Percentiles rank a stretch among this genome's conserved stretches.
Conservation (phyloP, 1,284 basidiomycete genomes). For the Rhodotorula mucilaginosa region DNA sequence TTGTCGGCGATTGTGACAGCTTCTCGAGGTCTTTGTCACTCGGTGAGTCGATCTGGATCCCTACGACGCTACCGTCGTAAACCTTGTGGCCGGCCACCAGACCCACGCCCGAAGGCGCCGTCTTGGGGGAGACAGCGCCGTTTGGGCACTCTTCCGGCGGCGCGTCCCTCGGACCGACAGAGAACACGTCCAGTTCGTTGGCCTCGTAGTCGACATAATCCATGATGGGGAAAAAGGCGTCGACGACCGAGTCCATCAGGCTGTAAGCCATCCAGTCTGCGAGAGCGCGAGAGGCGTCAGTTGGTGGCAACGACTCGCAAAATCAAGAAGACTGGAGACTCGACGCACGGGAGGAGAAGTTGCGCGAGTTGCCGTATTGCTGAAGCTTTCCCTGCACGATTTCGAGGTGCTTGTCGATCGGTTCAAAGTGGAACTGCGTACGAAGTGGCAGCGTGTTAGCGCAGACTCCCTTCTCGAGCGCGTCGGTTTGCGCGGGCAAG, state of each 20-base stretch:
- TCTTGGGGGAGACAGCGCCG: background rate
- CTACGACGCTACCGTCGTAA: constrained; percentile 33
- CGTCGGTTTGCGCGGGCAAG: too few species aligned
- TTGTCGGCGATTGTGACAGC: constrained; percentile 5
- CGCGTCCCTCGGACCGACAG: constrained; percentile 53
- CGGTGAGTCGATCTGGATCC: constrained; percentile 27
- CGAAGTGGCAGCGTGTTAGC: background rate
- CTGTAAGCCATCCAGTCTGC: constrained; percentile 93
- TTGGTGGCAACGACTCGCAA: constrained; percentile 3
- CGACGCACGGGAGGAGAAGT: constrained; percentile 63
- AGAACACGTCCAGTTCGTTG: constrained; percentile 67
- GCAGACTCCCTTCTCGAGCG: too few species aligned
- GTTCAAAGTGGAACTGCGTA: constrained; percentile 82
- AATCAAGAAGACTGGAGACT: background rate
- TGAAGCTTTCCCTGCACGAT: constrained; percentile 68
- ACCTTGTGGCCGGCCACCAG: constrained; percentile 27
- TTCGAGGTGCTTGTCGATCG: constrained; percentile 81
- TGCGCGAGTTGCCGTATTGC: constrained; percentile 57
- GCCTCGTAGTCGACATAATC: constrained; percentile 81
- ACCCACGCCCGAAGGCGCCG: constrained; percentile 25
- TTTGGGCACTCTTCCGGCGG: constrained; percentile 38
- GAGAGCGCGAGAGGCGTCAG: background rate
- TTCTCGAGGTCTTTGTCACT: constrained; percentile 45
- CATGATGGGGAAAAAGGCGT: constrained; percentile 86
- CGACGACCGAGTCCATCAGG: constrained; percentile 88